These are phyloP conservation scores for Dacryopinax primogenitus DNA, from an alignment of 768 basidiomycete genomes.

Conservation along the genomic window DNA sequence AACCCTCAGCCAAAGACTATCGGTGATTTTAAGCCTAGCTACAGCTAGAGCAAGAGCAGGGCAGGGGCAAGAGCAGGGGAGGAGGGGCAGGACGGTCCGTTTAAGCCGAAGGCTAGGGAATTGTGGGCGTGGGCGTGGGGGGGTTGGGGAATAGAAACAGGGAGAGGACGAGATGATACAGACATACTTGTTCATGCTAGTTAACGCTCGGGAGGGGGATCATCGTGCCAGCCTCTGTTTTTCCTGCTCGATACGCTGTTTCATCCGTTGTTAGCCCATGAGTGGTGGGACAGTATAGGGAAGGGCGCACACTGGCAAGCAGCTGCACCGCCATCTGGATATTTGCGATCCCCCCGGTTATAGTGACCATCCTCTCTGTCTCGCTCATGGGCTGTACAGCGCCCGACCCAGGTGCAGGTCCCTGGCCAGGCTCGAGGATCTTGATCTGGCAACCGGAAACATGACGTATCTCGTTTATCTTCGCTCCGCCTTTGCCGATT, in stretches of 20 bases:
- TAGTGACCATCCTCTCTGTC: constrained; percentile 86
- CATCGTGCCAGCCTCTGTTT: constrained; percentile 13
- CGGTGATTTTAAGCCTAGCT: too few relatives aligned
- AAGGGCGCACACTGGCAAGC: constrained; percentile 29
- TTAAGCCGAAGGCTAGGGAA: too few relatives aligned
- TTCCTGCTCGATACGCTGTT: constrained; percentile 24
- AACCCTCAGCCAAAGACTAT: too few relatives aligned
- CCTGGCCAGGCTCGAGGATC: constrained; percentile 94
- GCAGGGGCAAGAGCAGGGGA: too few relatives aligned
- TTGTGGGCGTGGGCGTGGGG: neutral
- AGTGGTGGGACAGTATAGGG: neutral
- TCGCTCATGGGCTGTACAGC: constrained; percentile 35
- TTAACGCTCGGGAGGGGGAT: neutral
- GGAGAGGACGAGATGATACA: neutral
- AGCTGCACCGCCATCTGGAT: constrained; percentile 94
- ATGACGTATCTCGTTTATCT: constrained; percentile 96
- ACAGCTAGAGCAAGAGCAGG: too few relatives aligned
- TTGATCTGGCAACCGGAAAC: constrained; percentile 94
- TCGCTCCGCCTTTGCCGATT: constrained; percentile 95
- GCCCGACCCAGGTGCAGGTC: constrained; percentile 46
- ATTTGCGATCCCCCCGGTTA: constrained; percentile 87
- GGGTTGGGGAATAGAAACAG: neutral
- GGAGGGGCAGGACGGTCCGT: too few relatives aligned
- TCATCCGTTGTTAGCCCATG: too few relatives aligned
- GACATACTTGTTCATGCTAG: neutral